A percentile compares a stretch with the other conserved stretches of the same genome.
These are phyloP conservation scores for Globisporangium sylvaticum DNA, from an alignment of 352 stramenopile genomes.

Conservation along the genomic window DNA sequence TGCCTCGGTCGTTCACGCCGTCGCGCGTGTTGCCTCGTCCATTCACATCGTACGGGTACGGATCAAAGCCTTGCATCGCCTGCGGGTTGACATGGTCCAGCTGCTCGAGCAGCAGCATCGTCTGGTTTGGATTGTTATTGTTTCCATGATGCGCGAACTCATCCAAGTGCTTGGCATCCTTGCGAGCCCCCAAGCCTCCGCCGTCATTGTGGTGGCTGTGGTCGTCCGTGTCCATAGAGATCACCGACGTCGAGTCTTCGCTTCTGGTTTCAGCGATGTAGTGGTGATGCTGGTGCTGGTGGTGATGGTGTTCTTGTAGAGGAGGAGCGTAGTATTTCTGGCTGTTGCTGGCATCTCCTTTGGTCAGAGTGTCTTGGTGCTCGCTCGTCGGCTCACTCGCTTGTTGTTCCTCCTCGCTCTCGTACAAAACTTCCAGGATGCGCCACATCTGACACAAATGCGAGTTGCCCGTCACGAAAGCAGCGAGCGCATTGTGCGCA, in stretches of 20 bases:
- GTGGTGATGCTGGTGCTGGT: slow-evolving; percentile 4
- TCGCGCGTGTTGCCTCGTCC: slow-evolving; percentile 18
- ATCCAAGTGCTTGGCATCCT: slow-evolving; percentile 16
- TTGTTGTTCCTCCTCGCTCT: slow-evolving; percentile 25
- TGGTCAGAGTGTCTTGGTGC: neutral
- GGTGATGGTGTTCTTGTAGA: neutral
- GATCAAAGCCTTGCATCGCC: slow-evolving; percentile 83
- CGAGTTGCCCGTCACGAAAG: slow-evolving; percentile 66
- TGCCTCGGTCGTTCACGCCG: neutral
- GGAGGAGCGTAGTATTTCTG: slow-evolving; percentile 10
- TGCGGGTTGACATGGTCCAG: slow-evolving; percentile 85
- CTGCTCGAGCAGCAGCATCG: slow-evolving; percentile 74
- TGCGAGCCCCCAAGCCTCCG: slow-evolving; percentile 4
- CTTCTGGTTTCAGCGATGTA: slow-evolving; percentile 17
- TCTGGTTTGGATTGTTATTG: slow-evolving; percentile 50
- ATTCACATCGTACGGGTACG: slow-evolving; percentile 74
- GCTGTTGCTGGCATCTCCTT: neutral
- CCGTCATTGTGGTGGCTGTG: slow-evolving; percentile 20
- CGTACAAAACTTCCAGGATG: slow-evolving; percentile 75
- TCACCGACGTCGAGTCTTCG: slow-evolving; percentile 17
- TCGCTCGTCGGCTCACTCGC: neutral
- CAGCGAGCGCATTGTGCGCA: slow-evolving; percentile 76
- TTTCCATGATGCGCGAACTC: slow-evolving; percentile 7
- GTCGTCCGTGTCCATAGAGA: slow-evolving; percentile 19
- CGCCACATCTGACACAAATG: slow-evolving; percentile 86